A percentile compares a stretch with the other conserved stretches of the same genome.
phyloP scores from a whole-genome alignment of 768 basidiomycete genomes.

The Agaricus bisporus region DNA sequence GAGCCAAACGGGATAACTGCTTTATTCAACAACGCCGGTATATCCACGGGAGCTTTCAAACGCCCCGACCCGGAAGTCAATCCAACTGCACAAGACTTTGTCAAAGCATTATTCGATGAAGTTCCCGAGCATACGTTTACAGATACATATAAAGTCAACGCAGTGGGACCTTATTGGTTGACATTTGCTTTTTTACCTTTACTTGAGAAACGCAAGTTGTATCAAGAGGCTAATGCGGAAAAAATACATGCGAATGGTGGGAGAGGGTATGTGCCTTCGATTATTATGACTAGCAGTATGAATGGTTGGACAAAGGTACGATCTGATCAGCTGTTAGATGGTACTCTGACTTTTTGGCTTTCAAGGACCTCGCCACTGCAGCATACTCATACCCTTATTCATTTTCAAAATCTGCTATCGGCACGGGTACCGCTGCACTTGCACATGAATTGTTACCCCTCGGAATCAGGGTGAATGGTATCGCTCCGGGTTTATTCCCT shows the following conservation, averaged over 20 bases:
- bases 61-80: slow-evolving; percentile 15
- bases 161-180: slow-evolving; percentile 46
- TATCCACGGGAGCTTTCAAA: slow-evolving; percentile 22
- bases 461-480: slow-evolving; percentile 43
- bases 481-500: slow-evolving; percentile 35
- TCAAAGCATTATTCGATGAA: slow-evolving; percentile 31
- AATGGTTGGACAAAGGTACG: slow-evolving; percentile 47
- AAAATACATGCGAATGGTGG: slow-evolving; percentile 15
- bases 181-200: slow-evolving; percentile 52
- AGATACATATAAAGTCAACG: slow-evolving; percentile 30
- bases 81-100: slow-evolving; percentile 29
- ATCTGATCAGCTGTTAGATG: background rate
- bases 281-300: slow-evolving; percentile 47
- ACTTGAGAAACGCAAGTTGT: slow-evolving; percentile 38
- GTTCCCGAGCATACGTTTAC: slow-evolving; percentile 31
- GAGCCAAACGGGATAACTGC: slow-evolving; percentile 33
- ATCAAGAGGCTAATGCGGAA: background rate
- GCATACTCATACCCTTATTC: slow-evolving; percentile 39
- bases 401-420: slow-evolving; percentile 42
- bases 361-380: slow-evolving; percentile 33
- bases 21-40: slow-evolving; percentile 45
- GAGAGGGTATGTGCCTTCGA: slow-evolving; percentile 36
- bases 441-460: slow-evolving; percentile 43
- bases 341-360: background rate
- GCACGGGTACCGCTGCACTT: slow-evolving; percentile 37